phyloP scores from a whole-genome alignment of 129 eudicot genomes.

The Kitagawia praeruptora region DNA sequence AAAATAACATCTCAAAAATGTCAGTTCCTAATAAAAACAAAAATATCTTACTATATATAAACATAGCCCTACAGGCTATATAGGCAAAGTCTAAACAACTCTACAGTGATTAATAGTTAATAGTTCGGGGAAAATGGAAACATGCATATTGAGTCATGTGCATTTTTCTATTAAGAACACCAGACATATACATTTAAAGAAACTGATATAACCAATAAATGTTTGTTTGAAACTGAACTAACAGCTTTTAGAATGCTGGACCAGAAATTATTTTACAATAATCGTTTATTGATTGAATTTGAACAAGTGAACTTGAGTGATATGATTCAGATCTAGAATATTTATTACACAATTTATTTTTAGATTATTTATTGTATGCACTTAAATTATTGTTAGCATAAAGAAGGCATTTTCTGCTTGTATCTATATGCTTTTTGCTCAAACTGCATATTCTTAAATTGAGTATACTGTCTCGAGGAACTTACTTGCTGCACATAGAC shows the following conservation, averaged over 20 bases:
- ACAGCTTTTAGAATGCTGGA: not conserved
- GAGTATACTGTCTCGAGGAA: not conserved
- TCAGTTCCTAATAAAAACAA: not conserved
- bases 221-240: not conserved
- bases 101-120: not conserved
- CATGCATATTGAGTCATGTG: not conserved
- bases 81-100: not conserved
- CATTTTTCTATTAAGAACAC: not conserved
- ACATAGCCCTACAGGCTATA: not conserved
- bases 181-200: not conserved
- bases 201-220: not conserved
- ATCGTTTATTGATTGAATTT: not conserved
- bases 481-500: slow-evolving; percentile 93
- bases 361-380: not conserved
- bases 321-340: not conserved
- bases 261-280: not conserved
- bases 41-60: not conserved
- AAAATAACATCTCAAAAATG: not conserved
- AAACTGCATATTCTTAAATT: not conserved
- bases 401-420: not conserved
- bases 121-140: not conserved
- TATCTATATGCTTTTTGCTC: not conserved
- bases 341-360: not conserved
- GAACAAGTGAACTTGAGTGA: not conserved
- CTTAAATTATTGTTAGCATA: not conserved